These are phyloP conservation scores for Phytophthora europaea DNA, from an alignment of 352 stramenopile genomes.

Conservation along the genomic window DNA sequence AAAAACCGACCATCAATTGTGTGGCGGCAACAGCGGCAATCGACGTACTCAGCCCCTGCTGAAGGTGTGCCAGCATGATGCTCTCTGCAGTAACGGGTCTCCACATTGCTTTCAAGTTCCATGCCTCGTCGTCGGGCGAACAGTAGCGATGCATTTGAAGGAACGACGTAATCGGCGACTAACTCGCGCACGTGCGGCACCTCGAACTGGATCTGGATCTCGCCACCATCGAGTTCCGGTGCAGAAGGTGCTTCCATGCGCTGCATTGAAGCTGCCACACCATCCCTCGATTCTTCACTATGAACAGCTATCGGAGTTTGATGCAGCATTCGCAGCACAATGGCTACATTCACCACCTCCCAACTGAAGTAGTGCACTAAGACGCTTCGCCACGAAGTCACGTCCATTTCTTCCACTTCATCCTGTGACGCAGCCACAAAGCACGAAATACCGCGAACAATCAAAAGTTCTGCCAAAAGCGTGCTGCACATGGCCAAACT, in stretches of 20 bases:
- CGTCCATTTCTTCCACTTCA: neutral
- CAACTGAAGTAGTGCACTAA: slow-evolving; percentile 29
- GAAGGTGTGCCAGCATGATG: slow-evolving; percentile 6
- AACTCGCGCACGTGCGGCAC: slow-evolving; percentile 20
- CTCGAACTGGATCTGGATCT: slow-evolving; percentile 34
- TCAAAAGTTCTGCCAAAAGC: slow-evolving; percentile 26
- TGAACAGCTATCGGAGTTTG: slow-evolving; percentile 37
- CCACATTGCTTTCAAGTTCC: slow-evolving; percentile 9
- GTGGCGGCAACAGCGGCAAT: slow-evolving; percentile 24
- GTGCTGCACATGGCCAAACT: slow-evolving; percentile 31
- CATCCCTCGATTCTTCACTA: neutral
- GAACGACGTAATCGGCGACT: slow-evolving; percentile 31
- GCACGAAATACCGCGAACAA: slow-evolving; percentile 23
- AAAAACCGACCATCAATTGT: slow-evolving; percentile 12
- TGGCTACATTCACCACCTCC: slow-evolving; percentile 20
- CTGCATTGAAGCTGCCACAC: neutral
- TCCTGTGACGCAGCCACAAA: slow-evolving; percentile 5
- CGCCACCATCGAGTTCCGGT: slow-evolving; percentile 13
- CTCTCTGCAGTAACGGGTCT: slow-evolving; percentile 19
- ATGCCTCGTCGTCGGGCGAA: slow-evolving; percentile 4
- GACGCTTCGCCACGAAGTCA: slow-evolving; percentile 25
- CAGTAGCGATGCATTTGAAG: slow-evolving; percentile 25
- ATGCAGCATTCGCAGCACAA: slow-evolving; percentile 34
- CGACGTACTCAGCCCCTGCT: slow-evolving; percentile 23
- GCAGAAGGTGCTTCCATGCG: slow-evolving; percentile 3